These are phyloP conservation scores for Gracilaria domingensis DNA, from an alignment of 23 red algal species.

Conservation along the genomic window DNA sequence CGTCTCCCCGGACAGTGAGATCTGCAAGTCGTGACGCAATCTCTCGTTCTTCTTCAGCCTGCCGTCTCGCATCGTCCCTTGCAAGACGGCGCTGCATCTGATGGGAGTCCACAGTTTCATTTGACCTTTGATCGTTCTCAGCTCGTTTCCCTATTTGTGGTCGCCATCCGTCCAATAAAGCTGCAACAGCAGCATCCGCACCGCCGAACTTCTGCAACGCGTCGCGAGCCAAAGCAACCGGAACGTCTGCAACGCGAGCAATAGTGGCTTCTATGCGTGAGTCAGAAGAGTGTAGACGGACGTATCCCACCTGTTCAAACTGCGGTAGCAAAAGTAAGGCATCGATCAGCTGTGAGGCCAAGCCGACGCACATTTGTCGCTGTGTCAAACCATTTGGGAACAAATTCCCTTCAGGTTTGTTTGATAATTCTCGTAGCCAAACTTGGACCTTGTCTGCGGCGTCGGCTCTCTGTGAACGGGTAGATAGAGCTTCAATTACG, in stretches of 20 bases:
- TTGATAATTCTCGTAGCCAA: conserved; percentile 13
- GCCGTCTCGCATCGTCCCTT: conserved; percentile 17
- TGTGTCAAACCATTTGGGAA: conserved; percentile 25
- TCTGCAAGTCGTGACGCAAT: neutral
- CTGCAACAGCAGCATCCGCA: conserved; percentile 23
- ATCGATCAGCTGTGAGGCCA: conserved; percentile 24
- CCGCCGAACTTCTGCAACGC: conserved; percentile 30
- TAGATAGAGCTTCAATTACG: conserved; percentile 27
- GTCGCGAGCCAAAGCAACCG: neutral
- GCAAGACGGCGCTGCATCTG: conserved; percentile 18
- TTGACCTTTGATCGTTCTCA: neutral
- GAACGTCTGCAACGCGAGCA: conserved; percentile 9
- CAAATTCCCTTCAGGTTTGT: conserved; percentile 12
- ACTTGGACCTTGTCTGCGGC: conserved; percentile 32
- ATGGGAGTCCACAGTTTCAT: neutral
- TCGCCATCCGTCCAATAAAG: conserved; percentile 19
- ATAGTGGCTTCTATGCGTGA: conserved; percentile 18
- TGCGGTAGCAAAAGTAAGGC: conserved; percentile 25
- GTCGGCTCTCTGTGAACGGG: conserved; percentile 19
- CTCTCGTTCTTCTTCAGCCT: conserved; percentile 29
- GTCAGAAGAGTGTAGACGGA: conserved; percentile 23
- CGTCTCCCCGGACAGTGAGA: neutral
- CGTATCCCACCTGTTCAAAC: conserved; percentile 18
- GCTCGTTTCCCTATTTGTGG: conserved; percentile 26
- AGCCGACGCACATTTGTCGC: conserved; percentile 30